Conservation (phyloP, 1,284 basidiomycete species). For the Microbotryum saponariae region DNA sequence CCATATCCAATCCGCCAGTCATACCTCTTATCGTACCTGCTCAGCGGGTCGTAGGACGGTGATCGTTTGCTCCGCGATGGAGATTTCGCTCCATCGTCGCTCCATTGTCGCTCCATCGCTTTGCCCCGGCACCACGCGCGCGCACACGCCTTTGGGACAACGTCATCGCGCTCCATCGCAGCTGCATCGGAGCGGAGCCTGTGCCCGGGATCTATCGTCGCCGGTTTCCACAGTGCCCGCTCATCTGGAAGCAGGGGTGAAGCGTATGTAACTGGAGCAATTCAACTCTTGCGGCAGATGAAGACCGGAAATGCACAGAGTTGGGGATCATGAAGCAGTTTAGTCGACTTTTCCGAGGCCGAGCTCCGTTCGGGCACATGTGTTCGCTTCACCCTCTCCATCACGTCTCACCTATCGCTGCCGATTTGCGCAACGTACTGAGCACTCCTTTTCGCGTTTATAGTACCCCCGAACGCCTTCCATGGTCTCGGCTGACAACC, state of each 20-base stretch:
- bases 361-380: neutral
- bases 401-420: neutral
- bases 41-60: no score
- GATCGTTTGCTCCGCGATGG: no score
- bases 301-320: neutral
- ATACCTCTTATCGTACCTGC: no score
- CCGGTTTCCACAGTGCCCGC: no score
- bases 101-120: no score
- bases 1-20: no score
- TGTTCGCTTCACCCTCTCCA: neutral
- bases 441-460: neutral
- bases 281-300: conserved; percentile 36
- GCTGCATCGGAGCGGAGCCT: no score
- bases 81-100: no score
- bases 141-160: conserved; percentile 33
- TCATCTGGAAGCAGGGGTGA: conserved; percentile 43
- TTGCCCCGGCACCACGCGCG: conserved; percentile 21
- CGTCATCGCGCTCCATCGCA: conserved; percentile 40
- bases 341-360: neutral
- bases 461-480: conserved; percentile 48
- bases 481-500: conserved; percentile 72
- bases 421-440: neutral
- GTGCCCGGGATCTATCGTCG: no score
- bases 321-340: neutral
- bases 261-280: conserved; percentile 58